phyloP scores from a whole-genome alignment of 202 grass and related monocot genomes.

The Elaeis oleifera region DNA sequence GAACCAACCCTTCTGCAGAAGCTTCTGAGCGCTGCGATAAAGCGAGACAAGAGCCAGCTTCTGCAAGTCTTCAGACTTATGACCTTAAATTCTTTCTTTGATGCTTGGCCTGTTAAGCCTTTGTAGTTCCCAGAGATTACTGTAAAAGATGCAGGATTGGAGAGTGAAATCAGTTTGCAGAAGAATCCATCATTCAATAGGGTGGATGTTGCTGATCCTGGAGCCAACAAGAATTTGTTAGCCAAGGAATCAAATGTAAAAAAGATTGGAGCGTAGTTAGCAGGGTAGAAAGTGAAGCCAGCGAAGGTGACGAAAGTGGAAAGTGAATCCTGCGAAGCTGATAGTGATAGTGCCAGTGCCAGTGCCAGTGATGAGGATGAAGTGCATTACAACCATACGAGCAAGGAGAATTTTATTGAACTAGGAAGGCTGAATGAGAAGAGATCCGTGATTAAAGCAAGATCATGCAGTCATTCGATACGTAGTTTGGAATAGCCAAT shows the following conservation, averaged over 20 bases:
- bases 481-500: too few species aligned
- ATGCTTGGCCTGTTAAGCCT: constrained; percentile 35
- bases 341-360: constrained; percentile 2
- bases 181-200: neutral
- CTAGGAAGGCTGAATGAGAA: constrained; percentile 16
- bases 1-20: constrained; percentile 80
- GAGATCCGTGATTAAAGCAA: constrained; percentile 23
- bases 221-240: neutral
- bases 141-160: constrained; percentile 44
- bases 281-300: neutral
- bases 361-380: constrained; percentile 11
- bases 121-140: constrained; percentile 56
- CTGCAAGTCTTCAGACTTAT: constrained; percentile 67
- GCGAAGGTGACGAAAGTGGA: too few species aligned
- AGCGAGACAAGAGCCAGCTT: constrained; percentile 49
- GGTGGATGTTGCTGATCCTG: constrained; percentile 14
- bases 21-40: constrained; percentile 64
- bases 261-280: constrained; percentile 19
- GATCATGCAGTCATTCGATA: too few species aligned
- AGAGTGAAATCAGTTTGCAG: constrained; percentile 4
- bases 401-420: neutral
- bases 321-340: neutral
- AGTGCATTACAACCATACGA: neutral
- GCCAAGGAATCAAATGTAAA: constrained; percentile 14
- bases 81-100: constrained; percentile 75